Base-by-base conservation (phyloP, 164 flowering plant species). In the Vitis rotundifolia region DNA sequence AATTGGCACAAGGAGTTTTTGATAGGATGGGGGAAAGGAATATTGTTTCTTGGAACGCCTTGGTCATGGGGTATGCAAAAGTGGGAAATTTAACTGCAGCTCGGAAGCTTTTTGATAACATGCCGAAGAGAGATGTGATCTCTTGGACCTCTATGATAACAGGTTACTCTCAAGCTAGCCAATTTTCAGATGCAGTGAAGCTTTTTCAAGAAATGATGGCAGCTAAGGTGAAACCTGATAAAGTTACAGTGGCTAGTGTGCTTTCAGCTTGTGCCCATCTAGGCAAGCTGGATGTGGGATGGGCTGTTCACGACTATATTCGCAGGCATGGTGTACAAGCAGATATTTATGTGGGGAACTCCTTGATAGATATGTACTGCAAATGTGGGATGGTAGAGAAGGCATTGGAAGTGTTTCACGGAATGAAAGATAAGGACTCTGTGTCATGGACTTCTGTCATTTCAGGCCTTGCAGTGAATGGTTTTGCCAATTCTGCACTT, bases 141-240 rank as follows among this genome's bases (percentile, higher is more conserved):
- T 90, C 94, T 28, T 92, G 93, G 93, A 90, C 93, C 48, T 81
- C 93, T 16, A 82, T 92, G 84, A 87, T 92, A 50, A 72, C 79
- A 6, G 91, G 87, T n/a, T 90, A 89, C 70, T 75, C 79, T 68
- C 89, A 80, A 63, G 75, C 68, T 13, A 80, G 77, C 44, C 70
- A 73, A 44, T 78, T 69, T 74, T 50, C 66, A 4, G 79, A 85
- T 57, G 91, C 95, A 2, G 70, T 90, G 74, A 72, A 49, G 61
- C 78, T 90, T 63, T 90, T 90, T 58, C 70, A 69, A 63, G 88
- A 83, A 55, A 92, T 90, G 97, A 84, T 82, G 83, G 58, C 22
- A 7, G 82, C 85, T 50, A 77, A 79, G 59, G 82, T 90, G 59
- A 77, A 76, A 67, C 90, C 95, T 0, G 93, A 92, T 78, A 78